A percentile compares a stretch with the other conserved stretches of the same genome.
phyloP scores from a whole-genome alignment of 495 filamentous ascomycete genomes.

The Aspergillus affinis region DNA sequence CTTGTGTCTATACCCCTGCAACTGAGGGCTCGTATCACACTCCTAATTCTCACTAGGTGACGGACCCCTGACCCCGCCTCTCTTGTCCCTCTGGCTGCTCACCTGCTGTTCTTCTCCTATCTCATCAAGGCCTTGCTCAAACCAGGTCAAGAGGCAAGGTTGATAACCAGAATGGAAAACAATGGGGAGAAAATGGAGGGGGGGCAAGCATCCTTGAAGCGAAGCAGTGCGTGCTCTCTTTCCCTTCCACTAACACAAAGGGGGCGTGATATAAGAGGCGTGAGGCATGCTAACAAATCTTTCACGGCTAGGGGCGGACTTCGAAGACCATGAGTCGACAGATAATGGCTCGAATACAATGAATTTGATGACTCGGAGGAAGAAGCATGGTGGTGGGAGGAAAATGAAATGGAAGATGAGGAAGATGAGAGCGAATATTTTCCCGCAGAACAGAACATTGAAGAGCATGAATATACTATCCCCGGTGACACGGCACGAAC shows the following conservation, averaged over 20 bases:
- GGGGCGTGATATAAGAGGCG: slow-evolving; percentile 9
- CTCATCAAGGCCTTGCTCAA: not conserved
- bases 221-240: slow-evolving; percentile 11
- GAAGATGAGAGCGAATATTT: slow-evolving; percentile 22
- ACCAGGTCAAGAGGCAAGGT: not conserved
- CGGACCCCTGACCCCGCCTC: not conserved
- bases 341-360: slow-evolving; percentile 16
- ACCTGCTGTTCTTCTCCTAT: slow-evolving; percentile 9
- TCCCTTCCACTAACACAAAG: slow-evolving; percentile 12
- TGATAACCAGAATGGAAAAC: slow-evolving; percentile 7
- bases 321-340: slow-evolving; percentile 17
- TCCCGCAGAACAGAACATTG: slow-evolving; percentile 16
- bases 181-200: slow-evolving; percentile 1
- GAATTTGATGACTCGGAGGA: slow-evolving; percentile 17
- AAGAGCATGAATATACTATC: slow-evolving; percentile 24
- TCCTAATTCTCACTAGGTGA: too few species aligned
- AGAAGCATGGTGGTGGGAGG: slow-evolving; percentile 21
- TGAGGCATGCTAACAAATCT: slow-evolving; percentile 17
- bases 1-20: too few species aligned
- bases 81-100: slow-evolving; percentile 2
- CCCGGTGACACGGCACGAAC: slow-evolving; percentile 18
- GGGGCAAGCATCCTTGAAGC: slow-evolving; percentile 9
- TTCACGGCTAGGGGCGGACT: slow-evolving; percentile 16
- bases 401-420: too few species aligned
- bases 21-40: too few species aligned